Evolutionary conservation across 108 stramenopile genomes (phyloP), one percentile per base, ranked within the genome.

Genomic region (Parietichytrium sp.): DNA sequence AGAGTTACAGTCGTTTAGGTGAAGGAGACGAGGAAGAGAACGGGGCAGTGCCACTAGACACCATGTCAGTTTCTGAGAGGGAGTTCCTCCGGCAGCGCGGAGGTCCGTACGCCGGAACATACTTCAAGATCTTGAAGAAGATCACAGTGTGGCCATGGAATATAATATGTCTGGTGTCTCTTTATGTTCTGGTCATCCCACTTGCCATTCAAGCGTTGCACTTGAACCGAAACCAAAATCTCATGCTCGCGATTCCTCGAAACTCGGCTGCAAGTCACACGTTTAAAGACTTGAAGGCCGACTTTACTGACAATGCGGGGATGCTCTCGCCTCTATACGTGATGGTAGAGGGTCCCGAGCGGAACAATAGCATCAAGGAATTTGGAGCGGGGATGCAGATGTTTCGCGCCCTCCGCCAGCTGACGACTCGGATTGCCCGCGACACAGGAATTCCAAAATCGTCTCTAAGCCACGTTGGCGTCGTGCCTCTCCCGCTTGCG

Each of bases 71-170:
- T n/a, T n/a, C n/a, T n/a, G n/a, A n/a, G n/a, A n/a, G 15, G n/a
- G 20, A 72, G 3, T 42, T n/a, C 20, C 33, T 45, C 42, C 10
- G 20, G 29, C 36, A 45, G 61, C 61, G 61, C 38, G 61, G 61
- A 6, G 61, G 61, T n/a, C 61, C 61, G 6, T 72, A 72, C 42
- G 25, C 36, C 23, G 61, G 61, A 38, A 45, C 38, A 42, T 72
- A 72, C 42, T 72, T 72, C 20, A 36, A 45, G 33, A 45, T 72
- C 20, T 45, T 72, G 15, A 33, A 45, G 38, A 45, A 45, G 36
- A 42, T 72, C 8, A 72, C 61, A n/a, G 25, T 45, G 33, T 72
- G 61, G 61, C 61, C 61, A 10, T 42, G 61, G 0, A 72, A 72
- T 42, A 13, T 72, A 0, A 72, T 72, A 45, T 33, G 23, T 16